Percentiles rank a stretch among this genome's conserved stretches.
Evolutionary conservation across 352 stramenopile genomes (phyloP).

Genomic region (Phytophthora pini): DNA sequence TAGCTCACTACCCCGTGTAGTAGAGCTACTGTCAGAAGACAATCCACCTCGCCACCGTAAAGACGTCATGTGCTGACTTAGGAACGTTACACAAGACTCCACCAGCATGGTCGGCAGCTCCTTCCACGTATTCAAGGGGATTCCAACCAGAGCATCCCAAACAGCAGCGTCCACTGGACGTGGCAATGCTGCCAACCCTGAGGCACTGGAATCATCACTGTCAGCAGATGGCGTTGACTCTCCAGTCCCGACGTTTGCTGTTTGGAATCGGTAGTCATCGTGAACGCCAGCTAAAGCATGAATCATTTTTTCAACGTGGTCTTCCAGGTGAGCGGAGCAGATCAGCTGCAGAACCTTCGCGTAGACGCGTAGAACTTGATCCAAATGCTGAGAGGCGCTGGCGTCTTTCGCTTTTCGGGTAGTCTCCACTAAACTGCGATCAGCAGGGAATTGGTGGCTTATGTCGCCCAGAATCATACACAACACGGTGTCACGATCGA

Average conservation of each 20-base stretch:
- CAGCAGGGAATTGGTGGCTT: conserved; percentile 56
- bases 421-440: conserved; percentile 37
- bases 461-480: conserved; percentile 83
- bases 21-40: conserved; percentile 18
- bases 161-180: conserved; percentile 66
- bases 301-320: conserved; percentile 85
- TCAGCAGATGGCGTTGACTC: conserved; percentile 12
- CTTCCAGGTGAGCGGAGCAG: conserved; percentile 66
- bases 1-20: conserved; percentile 7
- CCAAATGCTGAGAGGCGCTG: conserved; percentile 30
- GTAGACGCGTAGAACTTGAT: conserved; percentile 77
- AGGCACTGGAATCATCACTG: conserved; percentile 6
- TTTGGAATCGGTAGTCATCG: conserved; percentile 82
- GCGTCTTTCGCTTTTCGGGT: conserved; percentile 22
- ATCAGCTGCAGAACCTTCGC: conserved; percentile 76
- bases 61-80: conserved; percentile 68
- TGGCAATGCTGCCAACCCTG: conserved; percentile 36
- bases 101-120: conserved; percentile 49
- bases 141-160: conserved; percentile 70
- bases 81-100: conserved; percentile 56
- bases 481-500: conserved; percentile 84
- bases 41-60: conserved; percentile 61
- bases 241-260: conserved; percentile 19
- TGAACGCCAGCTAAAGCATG: conserved; percentile 82
- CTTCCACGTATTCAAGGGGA: conserved; percentile 59